Evolutionary conservation across 768 basidiomycete genomes (phyloP).

Genomic region (Tulasnella calospora): DNA sequence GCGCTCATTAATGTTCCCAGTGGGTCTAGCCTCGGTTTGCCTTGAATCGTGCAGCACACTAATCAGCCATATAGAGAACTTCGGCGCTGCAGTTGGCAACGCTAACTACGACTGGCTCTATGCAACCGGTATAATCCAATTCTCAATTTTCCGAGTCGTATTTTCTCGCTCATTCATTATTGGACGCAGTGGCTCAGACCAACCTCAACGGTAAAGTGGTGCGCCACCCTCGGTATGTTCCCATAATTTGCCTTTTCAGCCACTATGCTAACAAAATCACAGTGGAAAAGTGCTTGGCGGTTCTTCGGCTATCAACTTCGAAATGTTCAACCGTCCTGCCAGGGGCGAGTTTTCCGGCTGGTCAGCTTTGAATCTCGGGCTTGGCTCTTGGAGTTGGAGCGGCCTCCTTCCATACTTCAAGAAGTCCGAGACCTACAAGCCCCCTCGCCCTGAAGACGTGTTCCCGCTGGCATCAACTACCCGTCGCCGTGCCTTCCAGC

Average conservation of each 20-base stretch:
- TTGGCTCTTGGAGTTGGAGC: constrained; percentile 16
- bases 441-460: constrained; percentile 32
- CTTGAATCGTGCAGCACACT: background rate
- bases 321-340: background rate
- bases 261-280: constrained; percentile 26
- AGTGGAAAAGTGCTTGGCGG: constrained; percentile 20
- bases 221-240: background rate
- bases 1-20: constrained; percentile 10
- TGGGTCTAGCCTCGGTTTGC: background rate
- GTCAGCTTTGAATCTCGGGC: background rate
- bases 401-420: background rate
- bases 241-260: background rate
- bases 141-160: background rate
- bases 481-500: background rate
- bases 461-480: constrained; percentile 7
- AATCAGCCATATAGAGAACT: background rate
- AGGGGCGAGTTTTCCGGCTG: background rate
- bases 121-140: background rate
- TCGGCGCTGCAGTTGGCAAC: background rate
- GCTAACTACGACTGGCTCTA: constrained; percentile 15
- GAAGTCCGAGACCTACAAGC: constrained; percentile 19
- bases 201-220: background rate
- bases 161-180: background rate
- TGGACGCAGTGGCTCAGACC: background rate
- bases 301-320: constrained; percentile 29